Evolutionary conservation across 805 yeast genomes (phyloP).

Genomic region (Cyberlindnera saturnus): DNA sequence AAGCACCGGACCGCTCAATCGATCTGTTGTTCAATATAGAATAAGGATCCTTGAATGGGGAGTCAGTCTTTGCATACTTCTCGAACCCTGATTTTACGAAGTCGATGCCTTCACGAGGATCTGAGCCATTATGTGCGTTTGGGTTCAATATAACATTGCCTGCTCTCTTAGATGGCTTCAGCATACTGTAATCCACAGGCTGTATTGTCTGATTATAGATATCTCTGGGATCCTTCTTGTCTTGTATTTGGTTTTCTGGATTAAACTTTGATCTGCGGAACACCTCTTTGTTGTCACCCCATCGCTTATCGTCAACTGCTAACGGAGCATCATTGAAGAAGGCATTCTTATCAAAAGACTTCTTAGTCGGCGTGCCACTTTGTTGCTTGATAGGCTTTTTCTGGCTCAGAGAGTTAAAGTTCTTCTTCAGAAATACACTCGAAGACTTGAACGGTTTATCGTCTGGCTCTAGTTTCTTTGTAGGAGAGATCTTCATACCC

Average conservation of each 20-base stretch:
- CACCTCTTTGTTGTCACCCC: slow-evolving; percentile 16
- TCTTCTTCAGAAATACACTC: slow-evolving; percentile 17
- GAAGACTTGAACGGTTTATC: slow-evolving; percentile 11
- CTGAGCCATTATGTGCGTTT: neutral
- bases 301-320: slow-evolving; percentile 18
- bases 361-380: neutral
- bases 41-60: slow-evolving; percentile 22
- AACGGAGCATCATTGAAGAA: slow-evolving; percentile 17
- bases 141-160: slow-evolving; percentile 9
- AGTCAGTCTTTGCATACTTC: slow-evolving; percentile 14
- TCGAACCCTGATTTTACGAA: slow-evolving; percentile 11
- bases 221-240: neutral
- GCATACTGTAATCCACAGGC: neutral
- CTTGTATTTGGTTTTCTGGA: neutral
- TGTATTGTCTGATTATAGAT: neutral
- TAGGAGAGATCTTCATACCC: slow-evolving; percentile 10
- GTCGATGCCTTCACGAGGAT: slow-evolving; percentile 8
- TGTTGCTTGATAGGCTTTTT: slow-evolving; percentile 3
- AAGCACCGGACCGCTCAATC: slow-evolving; percentile 13
- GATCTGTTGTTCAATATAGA: slow-evolving; percentile 13
- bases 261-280: slow-evolving; percentile 2
- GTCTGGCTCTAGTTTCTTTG: slow-evolving; percentile 9
- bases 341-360: slow-evolving; percentile 9
- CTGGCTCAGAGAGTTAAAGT: slow-evolving; percentile 12
- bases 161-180: slow-evolving; percentile 1